Evolutionary conservation across 2,329 filamentous ascomycete genomes (phyloP), one percentile per base, ranked within the genome.

Genomic region (Colletotrichum abscissum): DNA sequence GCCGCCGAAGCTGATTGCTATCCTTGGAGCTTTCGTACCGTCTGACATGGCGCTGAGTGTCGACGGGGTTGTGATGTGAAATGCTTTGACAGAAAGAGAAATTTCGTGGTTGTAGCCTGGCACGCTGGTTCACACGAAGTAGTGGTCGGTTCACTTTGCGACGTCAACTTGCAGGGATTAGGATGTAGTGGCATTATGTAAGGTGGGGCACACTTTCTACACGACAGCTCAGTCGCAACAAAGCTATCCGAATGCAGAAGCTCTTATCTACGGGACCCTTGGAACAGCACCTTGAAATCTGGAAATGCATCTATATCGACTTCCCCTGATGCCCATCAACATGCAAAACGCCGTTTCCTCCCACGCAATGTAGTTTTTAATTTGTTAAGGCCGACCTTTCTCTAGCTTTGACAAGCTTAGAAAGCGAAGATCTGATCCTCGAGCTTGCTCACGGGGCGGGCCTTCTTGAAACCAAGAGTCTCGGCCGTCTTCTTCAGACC

Each of bases 391-490:
- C 24, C 52, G 22, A 24, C 6, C 16, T n/a, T 19, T 19, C 19
- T 22, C 19, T 5, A 24, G 19, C 8, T 19, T 56, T 12, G 12
- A 19, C 38, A 42, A 19, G 38, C 68, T 81, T 84, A 86, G 86
- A 99, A 99, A 81, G 94, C 95, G 87, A 99, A 99, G 78, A 99
- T 94, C 85, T 98, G 97, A 84, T 99, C 97, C 82, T 96, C 94
- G 67, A 98, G 92, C 91, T 98, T 98, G 92, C 95, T 98, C 79
- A 98, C 95, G 57, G 96, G 95, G 74, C 92, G 91, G 55, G 97
- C 94, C 89, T 98, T 98, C 81, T 94, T 90, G 88, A 93, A 99
- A 72, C 97, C 97, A 24, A 98, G 89, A 75, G 91, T 89, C 85
- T 97, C 95, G 63, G 95, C 93, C 7, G 95, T 91, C 90, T 98